These are phyloP conservation scores for Leccinum arenicola DNA, from an alignment of 768 basidiomycete species.

Conservation along the genomic window DNA sequence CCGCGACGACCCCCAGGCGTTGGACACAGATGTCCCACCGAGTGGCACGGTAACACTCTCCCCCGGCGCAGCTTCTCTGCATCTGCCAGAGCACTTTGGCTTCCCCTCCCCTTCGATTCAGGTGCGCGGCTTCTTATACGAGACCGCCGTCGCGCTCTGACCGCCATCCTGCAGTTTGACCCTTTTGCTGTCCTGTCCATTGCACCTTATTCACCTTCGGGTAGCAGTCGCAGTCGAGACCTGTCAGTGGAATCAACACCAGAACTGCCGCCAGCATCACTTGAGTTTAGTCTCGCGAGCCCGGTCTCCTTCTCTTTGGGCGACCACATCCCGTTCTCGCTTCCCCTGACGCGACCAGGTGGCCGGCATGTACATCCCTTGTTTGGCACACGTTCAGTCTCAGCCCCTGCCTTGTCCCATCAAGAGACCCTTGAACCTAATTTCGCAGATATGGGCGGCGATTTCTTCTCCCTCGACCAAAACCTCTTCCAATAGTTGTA, in stretches of 20 bases:
- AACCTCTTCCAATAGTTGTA: constrained; percentile 46
- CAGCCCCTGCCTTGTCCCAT: constrained; percentile 37
- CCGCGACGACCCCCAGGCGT: constrained; percentile 19
- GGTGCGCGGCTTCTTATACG: constrained; percentile 15
- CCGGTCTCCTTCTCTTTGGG: constrained; percentile 38
- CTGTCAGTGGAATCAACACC: constrained; percentile 58
- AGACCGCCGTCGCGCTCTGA: constrained; percentile 19
- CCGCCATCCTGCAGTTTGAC: constrained; percentile 24
- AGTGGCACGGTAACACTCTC: constrained; percentile 34
- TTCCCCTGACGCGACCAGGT: constrained; percentile 23
- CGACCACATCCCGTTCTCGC: constrained; percentile 24
- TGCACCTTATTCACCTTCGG: constrained; percentile 49
- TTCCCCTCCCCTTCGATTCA: constrained; percentile 24
- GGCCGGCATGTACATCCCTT: constrained; percentile 25
- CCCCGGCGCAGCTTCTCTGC: constrained; percentile 33
- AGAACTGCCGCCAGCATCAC: constrained; percentile 37
- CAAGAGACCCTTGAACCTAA: constrained; percentile 35
- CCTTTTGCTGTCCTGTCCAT: constrained; percentile 57
- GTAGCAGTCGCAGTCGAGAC: constrained; percentile 39
- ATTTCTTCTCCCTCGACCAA: constrained; percentile 42
- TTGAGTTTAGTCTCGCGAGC: constrained; percentile 40
- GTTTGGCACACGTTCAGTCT: constrained; percentile 42
- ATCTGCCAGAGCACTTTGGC: background rate
- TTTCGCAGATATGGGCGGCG: constrained; percentile 38
- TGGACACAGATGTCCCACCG: constrained; percentile 11